Evolutionary conservation across 2,329 filamentous ascomycete genomes (phyloP).

Genomic region (Acarospora socialis): DNA sequence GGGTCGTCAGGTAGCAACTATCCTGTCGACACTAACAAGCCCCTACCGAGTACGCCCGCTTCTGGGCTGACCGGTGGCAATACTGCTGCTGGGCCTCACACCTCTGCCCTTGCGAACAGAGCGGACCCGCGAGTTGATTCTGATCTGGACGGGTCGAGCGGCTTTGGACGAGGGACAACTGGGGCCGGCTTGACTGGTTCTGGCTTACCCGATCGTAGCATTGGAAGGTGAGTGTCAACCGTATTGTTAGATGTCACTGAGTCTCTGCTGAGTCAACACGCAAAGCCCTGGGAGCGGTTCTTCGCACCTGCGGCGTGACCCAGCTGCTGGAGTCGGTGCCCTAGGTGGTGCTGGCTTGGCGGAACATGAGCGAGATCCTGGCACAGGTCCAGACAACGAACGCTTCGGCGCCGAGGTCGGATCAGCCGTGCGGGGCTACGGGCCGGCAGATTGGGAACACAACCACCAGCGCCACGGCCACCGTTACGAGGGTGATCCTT

Average conservation of each 20-base stretch:
- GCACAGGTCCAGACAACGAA: neutral
- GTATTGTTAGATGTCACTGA: too few species aligned
- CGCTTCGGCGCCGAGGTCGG: neutral
- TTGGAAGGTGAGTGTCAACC: slow-evolving; percentile 5
- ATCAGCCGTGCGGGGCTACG: slow-evolving; percentile 4
- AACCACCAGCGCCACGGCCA: slow-evolving; percentile 10
- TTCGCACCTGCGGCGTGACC: slow-evolving; percentile 8
- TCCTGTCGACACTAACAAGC: slow-evolving; percentile 7
- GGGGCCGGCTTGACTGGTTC: slow-evolving; percentile 6
- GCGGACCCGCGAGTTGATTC: too few species aligned
- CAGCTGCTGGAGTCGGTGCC: slow-evolving; percentile 5
- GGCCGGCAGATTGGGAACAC: slow-evolving; percentile 9
- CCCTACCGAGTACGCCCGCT: slow-evolving; percentile 9
- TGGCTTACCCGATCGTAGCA: slow-evolving; percentile 8
- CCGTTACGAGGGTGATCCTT: slow-evolving; percentile 11
- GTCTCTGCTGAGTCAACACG: too few species aligned
- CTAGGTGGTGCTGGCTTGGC: neutral
- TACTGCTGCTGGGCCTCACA: slow-evolving; percentile 1
- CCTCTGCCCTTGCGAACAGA: too few species aligned
- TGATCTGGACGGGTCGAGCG: too few species aligned
- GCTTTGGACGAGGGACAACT: slow-evolving; percentile 1
- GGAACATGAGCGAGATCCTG: neutral
- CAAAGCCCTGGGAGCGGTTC: too few species aligned
- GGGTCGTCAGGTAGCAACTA: slow-evolving; percentile 5
- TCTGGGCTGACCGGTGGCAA: slow-evolving; percentile 2